Percentiles rank a stretch among this genome's conserved stretches.
These are phyloP conservation scores for Penicillium sp. DNA, from an alignment of 2,329 filamentous ascomycete genomes.

Conservation along the genomic window DNA sequence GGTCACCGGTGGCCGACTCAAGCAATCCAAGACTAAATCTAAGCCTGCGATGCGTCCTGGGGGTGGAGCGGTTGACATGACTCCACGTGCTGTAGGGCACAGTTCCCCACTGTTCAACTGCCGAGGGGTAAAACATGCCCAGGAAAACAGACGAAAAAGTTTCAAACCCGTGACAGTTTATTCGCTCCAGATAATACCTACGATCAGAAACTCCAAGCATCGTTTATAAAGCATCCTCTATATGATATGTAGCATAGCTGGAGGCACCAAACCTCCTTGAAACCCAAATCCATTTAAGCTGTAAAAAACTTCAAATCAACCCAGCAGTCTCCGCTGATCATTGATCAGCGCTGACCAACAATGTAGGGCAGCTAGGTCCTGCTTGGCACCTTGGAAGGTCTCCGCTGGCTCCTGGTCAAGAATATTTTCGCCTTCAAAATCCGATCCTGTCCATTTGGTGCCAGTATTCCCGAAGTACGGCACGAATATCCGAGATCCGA, in stretches of 20 bases:
- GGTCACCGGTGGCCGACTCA: background rate
- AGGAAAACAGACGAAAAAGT: background rate
- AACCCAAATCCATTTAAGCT: no score
- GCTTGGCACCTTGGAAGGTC: no score
- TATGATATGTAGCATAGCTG: background rate
- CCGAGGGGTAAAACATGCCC: background rate
- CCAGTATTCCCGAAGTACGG: no score
- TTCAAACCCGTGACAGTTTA: background rate
- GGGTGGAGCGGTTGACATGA: background rate
- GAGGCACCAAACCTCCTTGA: background rate
- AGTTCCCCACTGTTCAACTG: background rate
- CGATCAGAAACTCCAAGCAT: background rate
- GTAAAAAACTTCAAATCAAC: background rate
- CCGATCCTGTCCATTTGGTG: no score
- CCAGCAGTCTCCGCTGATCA: background rate
- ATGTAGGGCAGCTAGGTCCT: no score
- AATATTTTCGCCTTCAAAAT: no score
- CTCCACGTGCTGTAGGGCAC: background rate
- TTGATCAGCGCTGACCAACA: no score
- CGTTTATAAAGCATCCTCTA: background rate
- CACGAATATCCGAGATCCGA: no score
- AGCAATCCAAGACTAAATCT: background rate
- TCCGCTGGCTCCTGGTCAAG: no score
- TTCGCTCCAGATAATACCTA: no score
- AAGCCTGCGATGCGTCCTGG: background rate